Evolutionary conservation across 176 grass and related monocot species (phyloP).

Genomic region (Raddia distichophylla): DNA sequence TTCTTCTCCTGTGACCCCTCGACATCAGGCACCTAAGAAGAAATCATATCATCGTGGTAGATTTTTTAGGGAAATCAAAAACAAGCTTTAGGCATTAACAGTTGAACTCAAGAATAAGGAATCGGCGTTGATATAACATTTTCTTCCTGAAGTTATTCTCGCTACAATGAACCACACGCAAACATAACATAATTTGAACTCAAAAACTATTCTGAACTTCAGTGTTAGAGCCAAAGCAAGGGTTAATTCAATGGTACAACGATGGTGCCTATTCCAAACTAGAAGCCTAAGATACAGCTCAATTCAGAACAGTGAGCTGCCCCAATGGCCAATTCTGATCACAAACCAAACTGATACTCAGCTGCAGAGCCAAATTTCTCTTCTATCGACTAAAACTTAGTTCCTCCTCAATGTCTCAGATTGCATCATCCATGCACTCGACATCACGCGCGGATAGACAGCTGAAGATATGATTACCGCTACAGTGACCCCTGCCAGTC

Average conservation of each 20-base stretch:
- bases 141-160: not conserved
- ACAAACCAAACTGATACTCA: not conserved
- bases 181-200: not conserved
- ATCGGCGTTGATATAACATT: not conserved
- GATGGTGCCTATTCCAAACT: not conserved
- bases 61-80: not conserved
- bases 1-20: slow-evolving; percentile 61
- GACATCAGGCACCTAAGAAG: slow-evolving; percentile 75
- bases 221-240: not conserved
- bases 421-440: not conserved
- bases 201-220: not conserved
- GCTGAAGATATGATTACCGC: no score
- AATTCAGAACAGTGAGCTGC: not conserved
- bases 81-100: not conserved
- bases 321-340: not conserved
- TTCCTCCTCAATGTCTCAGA: not conserved
- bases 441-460: no score
- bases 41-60: not conserved
- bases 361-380: not conserved
- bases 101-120: not conserved
- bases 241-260: not conserved
- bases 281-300: no score
- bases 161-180: not conserved
- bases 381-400: not conserved
- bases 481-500: no score